Evolutionary conservation across 75 land plant genomes (phyloP).

Genomic region (Cryptomeria japonica): DNA sequence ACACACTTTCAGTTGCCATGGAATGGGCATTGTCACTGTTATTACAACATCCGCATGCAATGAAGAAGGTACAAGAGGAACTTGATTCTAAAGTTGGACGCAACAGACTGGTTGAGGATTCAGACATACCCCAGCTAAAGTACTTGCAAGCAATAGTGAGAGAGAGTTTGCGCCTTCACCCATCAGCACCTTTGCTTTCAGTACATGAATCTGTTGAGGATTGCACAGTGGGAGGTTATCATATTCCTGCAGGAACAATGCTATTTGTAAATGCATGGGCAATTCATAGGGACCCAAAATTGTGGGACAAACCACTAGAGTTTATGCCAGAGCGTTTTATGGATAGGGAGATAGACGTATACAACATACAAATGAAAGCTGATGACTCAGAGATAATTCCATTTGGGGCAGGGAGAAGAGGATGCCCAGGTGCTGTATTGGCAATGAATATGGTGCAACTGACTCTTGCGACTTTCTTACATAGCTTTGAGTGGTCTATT

Average conservation of each 20-base stretch:
- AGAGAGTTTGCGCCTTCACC: too few species aligned
- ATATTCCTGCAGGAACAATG: too few species aligned
- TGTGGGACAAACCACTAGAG: constrained; percentile 9
- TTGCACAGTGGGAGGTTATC: too few species aligned
- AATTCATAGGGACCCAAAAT: not conserved
- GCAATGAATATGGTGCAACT: not conserved
- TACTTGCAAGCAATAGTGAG: not conserved
- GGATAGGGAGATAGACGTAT: not conserved
- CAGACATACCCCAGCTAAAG: constrained; percentile 10
- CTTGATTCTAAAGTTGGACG: constrained; percentile 10
- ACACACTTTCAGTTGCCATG: too few species aligned
- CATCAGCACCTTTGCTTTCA: too few species aligned
- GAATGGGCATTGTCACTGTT: too few species aligned
- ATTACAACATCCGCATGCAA: too few species aligned
- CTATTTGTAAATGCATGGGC: too few species aligned
- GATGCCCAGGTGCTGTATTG: constrained; percentile 17
- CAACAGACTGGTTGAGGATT: constrained; percentile 12
- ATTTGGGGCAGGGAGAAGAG: not conserved
- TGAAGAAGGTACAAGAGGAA: too few species aligned
- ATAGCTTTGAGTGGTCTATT: too few species aligned
- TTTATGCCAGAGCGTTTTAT: constrained; percentile 29
- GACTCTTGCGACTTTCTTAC: too few species aligned
- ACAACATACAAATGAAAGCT: constrained; percentile 14
- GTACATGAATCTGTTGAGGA: too few species aligned
- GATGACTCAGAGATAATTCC: constrained; percentile 12